Base-by-base conservation (phyloP, 345 rosid genomes). In the Abelmoschus esculentus region DNA sequence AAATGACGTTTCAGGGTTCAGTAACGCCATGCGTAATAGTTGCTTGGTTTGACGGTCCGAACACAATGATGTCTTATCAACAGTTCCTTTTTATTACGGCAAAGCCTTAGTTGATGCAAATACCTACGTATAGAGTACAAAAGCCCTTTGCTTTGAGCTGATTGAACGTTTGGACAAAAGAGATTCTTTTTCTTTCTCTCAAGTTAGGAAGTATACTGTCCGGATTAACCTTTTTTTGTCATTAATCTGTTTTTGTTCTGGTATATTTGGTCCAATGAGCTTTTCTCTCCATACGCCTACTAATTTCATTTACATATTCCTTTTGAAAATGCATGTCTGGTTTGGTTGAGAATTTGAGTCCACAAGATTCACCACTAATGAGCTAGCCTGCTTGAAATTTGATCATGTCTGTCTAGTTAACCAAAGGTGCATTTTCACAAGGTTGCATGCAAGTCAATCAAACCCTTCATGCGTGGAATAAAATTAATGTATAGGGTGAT, bases 1-100 rank as follows among this genome's bases (percentile, higher is more conserved):
- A 83, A 79, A 86, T 77, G 96, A 86, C 88, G 57, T 78, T 79
- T 86, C 86, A 75, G 52, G 72, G 86, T 73, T 79, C 80, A 69
- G 72, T 67, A 72, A 83, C 74, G 72, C 73, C 80, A 77, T 79
- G 70, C 70, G 71, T 76, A 78, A 77, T 68, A 79, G 86, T 82
- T 54, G 58, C 58, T 54, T 56, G 61, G 61, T 72, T 66, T 61
- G 78, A 64, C 74, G 31, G 73, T 65, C 60, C 74, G 64, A 49
- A 32, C 32, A 49, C 15, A 63, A 70, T 73, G 71, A 36, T 12
- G 44, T 69, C 73, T 76, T 49, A 19, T 15, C 57, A 42, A 19
- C 67, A 63, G 67, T 61, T 80, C 42, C 40, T 73, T 60, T 67
- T 80, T 15, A 22, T 0, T 22, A 22, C 68, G 49, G 61, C 49